phyloP scores from a whole-genome alignment of 2,329 filamentous ascomycete genomes.

The Thyridium curvatum region DNA sequence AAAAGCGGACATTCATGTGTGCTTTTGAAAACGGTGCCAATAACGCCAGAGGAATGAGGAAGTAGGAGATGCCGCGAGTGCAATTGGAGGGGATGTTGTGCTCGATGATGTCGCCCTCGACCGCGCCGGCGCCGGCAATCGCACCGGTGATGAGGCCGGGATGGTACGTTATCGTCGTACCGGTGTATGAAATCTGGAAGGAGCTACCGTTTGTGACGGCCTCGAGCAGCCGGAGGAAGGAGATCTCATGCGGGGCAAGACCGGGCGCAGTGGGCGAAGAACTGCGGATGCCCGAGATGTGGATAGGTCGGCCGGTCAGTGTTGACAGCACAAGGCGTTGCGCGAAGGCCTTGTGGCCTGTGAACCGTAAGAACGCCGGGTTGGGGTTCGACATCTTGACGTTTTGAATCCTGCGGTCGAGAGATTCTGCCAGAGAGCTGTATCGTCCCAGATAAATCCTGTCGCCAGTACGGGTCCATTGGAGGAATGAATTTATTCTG shows the following conservation, averaged over 20 bases:
- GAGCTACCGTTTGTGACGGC: conserved; percentile 90
- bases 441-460: too few relatives aligned
- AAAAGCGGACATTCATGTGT: conserved; percentile 83
- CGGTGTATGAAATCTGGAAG: conserved; percentile 94
- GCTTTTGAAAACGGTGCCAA: conserved; percentile 90
- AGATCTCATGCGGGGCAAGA: conserved; percentile 87
- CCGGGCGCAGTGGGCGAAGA: conserved; percentile 81
- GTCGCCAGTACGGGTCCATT: too few relatives aligned
- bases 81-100: conserved; percentile 75
- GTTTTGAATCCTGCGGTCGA: not conserved
- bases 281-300: conserved; percentile 90
- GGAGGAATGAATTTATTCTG: conserved; percentile 6
- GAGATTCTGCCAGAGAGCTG: too few relatives aligned
- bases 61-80: conserved; percentile 81
- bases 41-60: conserved; percentile 81
- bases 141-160: conserved; percentile 89
- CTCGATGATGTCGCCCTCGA: conserved; percentile 65
- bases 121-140: conserved; percentile 63
- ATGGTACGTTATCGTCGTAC: conserved; percentile 86
- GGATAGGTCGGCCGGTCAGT: conserved; percentile 80
- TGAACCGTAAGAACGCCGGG: conserved; percentile 65
- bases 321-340: conserved; percentile 85
- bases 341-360: conserved; percentile 74
- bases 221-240: conserved; percentile 90
- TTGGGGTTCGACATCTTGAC: conserved; percentile 34